phyloP scores from a whole-genome alignment of 2,329 filamentous ascomycete species.

The Leptosphaerulina australis region DNA sequence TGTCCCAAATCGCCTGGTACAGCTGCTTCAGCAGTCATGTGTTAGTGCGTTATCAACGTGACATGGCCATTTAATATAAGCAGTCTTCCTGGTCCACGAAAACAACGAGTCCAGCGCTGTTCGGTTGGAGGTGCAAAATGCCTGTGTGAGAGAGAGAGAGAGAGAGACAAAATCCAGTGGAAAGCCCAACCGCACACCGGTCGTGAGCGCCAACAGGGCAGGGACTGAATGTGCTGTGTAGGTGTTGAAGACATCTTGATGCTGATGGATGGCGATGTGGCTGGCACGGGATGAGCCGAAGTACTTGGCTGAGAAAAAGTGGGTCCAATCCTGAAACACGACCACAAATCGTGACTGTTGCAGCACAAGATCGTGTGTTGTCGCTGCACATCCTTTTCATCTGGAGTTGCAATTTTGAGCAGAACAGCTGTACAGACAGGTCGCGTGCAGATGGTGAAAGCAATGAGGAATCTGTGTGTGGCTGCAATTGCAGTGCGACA shows the following conservation, averaged over 20 bases:
- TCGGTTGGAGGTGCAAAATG: not conserved
- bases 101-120: not conserved
- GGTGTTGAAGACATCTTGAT: not conserved
- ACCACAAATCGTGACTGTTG: not conserved
- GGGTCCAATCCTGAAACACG: conserved; percentile 14
- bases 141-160: not conserved
- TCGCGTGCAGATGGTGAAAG: not conserved
- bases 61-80: conserved; percentile 1
- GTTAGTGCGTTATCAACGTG: conserved; percentile 4
- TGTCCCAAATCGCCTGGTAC: conserved; percentile 8
- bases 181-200: not conserved
- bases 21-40: conserved; percentile 1
- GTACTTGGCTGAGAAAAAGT: conserved; percentile 1
- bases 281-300: conserved; percentile 9
- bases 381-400: not conserved
- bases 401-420: not conserved
- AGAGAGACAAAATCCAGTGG: no score
- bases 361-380: not conserved
- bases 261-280: conserved; percentile 3
- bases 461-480: conserved; percentile 5
- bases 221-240: not conserved
- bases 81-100: not conserved
- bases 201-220: not conserved
- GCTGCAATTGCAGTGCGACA: conserved; percentile 1
- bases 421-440: not conserved